phyloP scores from a whole-genome alignment of 768 basidiomycete species.

The Clavaria fumosa region DNA sequence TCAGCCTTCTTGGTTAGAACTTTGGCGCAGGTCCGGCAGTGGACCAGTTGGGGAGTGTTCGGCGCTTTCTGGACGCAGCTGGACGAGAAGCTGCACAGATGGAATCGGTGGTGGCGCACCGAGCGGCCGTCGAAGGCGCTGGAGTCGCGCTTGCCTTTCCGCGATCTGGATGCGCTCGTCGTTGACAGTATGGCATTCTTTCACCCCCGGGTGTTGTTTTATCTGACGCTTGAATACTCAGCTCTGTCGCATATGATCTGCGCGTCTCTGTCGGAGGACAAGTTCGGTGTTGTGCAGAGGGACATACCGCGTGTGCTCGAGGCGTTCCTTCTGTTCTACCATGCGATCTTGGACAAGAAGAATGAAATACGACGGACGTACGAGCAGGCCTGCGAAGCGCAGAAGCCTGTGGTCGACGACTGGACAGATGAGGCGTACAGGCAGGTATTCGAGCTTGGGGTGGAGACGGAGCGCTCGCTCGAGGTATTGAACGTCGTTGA shows the following conservation, averaged over 20 bases:
- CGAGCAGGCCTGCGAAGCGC: too few relatives aligned
- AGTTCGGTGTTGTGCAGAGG: constrained; percentile 69
- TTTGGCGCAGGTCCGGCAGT: not conserved
- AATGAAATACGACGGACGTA: too few relatives aligned
- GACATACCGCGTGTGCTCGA: constrained; percentile 76
- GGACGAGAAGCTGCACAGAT: constrained; percentile 12
- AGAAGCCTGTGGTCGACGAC: too few relatives aligned
- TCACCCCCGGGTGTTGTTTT: not conserved
- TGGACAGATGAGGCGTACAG: too few relatives aligned
- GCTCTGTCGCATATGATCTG: constrained; percentile 54
- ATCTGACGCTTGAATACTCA: constrained; percentile 15
- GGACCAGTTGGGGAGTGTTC: too few relatives aligned
- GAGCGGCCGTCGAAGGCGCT: constrained; percentile 38
- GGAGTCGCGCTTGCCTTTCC: constrained; percentile 40
- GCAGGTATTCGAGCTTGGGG: constrained; percentile 22
- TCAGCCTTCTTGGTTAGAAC: constrained; percentile 4
- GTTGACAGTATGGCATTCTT: constrained; percentile 36
- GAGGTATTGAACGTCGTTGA: constrained; percentile 37
- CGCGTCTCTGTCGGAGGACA: constrained; percentile 65
- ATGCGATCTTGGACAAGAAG: constrained; percentile 51
- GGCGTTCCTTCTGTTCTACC: constrained; percentile 51
- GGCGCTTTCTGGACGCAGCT: constrained; percentile 12
- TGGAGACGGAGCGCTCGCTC: constrained; percentile 39
- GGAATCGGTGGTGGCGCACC: constrained; percentile 39
- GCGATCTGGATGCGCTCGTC: constrained; percentile 45